Conservation (phyloP, 1,284 basidiomycete species). For the Naganishia cerealis region DNA sequence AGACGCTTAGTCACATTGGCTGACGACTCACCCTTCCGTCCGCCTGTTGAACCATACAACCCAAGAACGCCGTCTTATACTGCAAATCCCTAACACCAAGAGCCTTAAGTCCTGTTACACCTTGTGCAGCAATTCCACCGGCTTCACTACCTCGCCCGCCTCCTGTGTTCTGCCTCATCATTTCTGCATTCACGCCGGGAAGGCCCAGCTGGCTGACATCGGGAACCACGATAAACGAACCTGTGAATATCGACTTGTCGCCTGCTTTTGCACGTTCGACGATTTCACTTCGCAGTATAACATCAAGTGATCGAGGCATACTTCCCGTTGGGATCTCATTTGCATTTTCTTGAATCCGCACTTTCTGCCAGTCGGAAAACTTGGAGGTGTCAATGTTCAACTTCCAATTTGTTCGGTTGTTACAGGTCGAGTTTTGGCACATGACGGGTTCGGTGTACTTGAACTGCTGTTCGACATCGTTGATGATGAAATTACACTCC, state of each 20-base stretch:
- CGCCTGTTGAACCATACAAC: conserved; percentile 92
- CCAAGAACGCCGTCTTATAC: conserved; percentile 98
- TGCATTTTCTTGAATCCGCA: conserved; percentile 97
- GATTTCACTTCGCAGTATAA: conserved; percentile 89
- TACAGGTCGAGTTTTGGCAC: conserved; percentile 89
- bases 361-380: conserved; percentile 99
- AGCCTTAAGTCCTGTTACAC: conserved; percentile 90
- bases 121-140: conserved; percentile 73
- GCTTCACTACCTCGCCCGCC: conserved; percentile 62
- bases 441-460: conserved; percentile 97
- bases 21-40: conserved; percentile 71
- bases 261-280: conserved; percentile 98
- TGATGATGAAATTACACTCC: conserved; percentile 79
- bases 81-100: conserved; percentile 92
- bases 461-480: conserved; percentile 98
- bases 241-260: conserved; percentile 97
- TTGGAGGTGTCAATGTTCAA: conserved; percentile 94
- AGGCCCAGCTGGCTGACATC: conserved; percentile 95
- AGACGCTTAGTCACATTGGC: not conserved
- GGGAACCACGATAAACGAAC: conserved; percentile 96
- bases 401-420: conserved; percentile 87
- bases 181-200: conserved; percentile 89
- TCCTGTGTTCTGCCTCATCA: conserved; percentile 79
- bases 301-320: conserved; percentile 93
- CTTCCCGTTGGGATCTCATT: conserved; percentile 98